Percentiles rank a stretch among this genome's conserved stretches.
These are phyloP conservation scores for Taphrina pruni DNA, from an alignment of 1,139 yeast species.

Conservation along the genomic window DNA sequence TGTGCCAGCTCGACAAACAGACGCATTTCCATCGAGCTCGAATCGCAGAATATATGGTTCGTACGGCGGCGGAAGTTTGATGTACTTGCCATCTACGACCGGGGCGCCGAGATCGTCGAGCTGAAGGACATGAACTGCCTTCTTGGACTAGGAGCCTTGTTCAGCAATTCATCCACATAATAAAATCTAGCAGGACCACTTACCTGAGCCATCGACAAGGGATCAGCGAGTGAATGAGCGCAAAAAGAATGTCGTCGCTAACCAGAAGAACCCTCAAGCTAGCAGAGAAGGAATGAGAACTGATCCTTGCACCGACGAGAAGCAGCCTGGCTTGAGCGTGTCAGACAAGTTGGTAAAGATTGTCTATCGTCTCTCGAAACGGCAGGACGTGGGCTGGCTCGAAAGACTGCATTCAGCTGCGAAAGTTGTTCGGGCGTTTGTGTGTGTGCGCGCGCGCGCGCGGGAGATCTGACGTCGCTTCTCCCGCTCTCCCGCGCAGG, in stretches of 20 bases:
- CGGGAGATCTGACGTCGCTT: constrained; percentile 5
- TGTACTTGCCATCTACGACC: constrained; percentile 23
- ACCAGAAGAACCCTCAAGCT: no score
- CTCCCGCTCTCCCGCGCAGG: not conserved
- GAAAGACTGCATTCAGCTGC: not conserved
- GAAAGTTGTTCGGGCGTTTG: not conserved
- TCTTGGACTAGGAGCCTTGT: not conserved
- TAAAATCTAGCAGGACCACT: not conserved
- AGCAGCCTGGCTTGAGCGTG: not conserved
- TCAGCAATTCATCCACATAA: not conserved
- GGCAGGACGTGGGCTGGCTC: not conserved
- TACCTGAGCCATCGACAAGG: constrained; percentile 4
- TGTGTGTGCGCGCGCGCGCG: not conserved
- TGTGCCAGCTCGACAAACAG: constrained; percentile 70
- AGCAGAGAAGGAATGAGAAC: no score
- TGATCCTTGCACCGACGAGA: no score
- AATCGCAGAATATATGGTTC: constrained; percentile 62
- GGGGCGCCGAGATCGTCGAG: constrained; percentile 37
- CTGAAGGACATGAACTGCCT: constrained; percentile 14
- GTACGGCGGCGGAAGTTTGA: constrained; percentile 59
- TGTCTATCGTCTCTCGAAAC: not conserved
- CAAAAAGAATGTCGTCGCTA: no score
- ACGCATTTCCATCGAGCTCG: constrained; percentile 74
- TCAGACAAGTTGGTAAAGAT: not conserved
- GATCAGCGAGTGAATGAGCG: not conserved